These are phyloP conservation scores for Panaeolus papilionaceus DNA, from an alignment of 768 basidiomycete species.

Conservation along the genomic window DNA sequence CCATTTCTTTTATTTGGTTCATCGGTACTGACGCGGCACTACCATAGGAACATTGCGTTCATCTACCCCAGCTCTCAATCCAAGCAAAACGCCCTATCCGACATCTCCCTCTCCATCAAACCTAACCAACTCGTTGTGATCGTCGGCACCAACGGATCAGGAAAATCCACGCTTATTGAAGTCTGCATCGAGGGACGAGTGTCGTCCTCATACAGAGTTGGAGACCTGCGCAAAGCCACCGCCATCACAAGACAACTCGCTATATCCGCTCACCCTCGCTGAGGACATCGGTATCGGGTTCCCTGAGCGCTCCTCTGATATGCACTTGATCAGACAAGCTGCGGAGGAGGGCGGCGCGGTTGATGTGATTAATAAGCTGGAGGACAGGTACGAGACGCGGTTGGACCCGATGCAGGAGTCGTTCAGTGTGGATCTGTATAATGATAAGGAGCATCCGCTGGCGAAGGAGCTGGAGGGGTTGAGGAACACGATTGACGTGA, in stretches of 20 bases:
- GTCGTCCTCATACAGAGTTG: slow-evolving; percentile 41
- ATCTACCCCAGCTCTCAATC: slow-evolving; percentile 53
- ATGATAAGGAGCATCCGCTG: slow-evolving; percentile 36
- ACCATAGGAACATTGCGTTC: slow-evolving; percentile 54
- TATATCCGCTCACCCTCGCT: slow-evolving; percentile 54
- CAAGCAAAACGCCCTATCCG: slow-evolving; percentile 39
- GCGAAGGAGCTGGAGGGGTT: slow-evolving; percentile 31
- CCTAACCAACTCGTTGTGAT: slow-evolving; percentile 58
- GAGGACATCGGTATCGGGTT: slow-evolving; percentile 47
- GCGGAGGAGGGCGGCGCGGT: slow-evolving; percentile 46
- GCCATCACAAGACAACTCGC: slow-evolving; percentile 53
- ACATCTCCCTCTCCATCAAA: slow-evolving; percentile 50
- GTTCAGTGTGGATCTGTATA: slow-evolving; percentile 36
- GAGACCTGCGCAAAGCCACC: slow-evolving; percentile 49
- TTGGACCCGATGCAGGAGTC: slow-evolving; percentile 38
- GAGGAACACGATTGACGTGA: slow-evolving; percentile 37
- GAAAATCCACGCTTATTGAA: slow-evolving; percentile 56
- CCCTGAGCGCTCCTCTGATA: slow-evolving; percentile 25
- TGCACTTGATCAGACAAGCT: slow-evolving; percentile 34
- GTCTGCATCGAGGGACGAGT: slow-evolving; percentile 50
- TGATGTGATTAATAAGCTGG: slow-evolving; percentile 46
- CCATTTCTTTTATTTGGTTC: no score
- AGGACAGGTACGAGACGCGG: slow-evolving; percentile 45
- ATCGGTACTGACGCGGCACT: not conserved
- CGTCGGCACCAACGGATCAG: slow-evolving; percentile 64